Base-by-base conservation (phyloP, 2,329 filamentous ascomycete genomes). In the Microdochium bolleyi region DNA sequence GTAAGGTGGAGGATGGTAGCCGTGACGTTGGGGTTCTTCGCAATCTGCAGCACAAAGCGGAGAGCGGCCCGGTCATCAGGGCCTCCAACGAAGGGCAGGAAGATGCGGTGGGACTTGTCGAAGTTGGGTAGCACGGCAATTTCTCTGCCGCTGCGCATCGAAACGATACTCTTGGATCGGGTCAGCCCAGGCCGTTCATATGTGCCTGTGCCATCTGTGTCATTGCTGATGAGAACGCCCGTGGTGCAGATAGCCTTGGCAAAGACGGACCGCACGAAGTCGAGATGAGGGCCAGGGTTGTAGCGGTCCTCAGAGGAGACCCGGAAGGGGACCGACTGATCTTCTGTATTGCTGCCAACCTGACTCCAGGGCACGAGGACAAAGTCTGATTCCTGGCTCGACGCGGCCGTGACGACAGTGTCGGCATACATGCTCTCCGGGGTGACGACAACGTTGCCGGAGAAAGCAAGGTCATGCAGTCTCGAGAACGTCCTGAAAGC, bases 311-410 rank as follows among this genome's bases (percentile, higher is more conserved):
- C 73, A 2, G 70, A 66, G 4, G 77, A 72, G 3, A 73, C 68
- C 3, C 71, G 64, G 48, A 72, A 64, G 3, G 69, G 64, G 34
- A 69, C 65, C 46, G 66, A 71, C 57, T 73, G 73, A 41, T 84
- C 79, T 56, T 96, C 91, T 9, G 78, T 80, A 60, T 92, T 79
- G 55, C 81, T 83, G 13, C 89, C 90, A 0, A 84, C 86, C 60
- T 95, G 88, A 60, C 87, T 92, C 92, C 94, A 97, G 0, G 92
- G 92, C 5, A 97, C 79, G 3, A 97, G 75, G 5, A 95, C 77
- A 24, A 92, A 79, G 61, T 92, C 88, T 0, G 87, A 84, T 1
- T 73, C 74, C 14, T 88, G 80, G 54, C 91, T 84, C 3, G 82
- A 79, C 0, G 87, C 88, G 56, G 87, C 85, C 24, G 77, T 79